Evolutionary conservation across 495 filamentous ascomycete species (phyloP).

Genomic region (Talaromyces proteolyticus): DNA sequence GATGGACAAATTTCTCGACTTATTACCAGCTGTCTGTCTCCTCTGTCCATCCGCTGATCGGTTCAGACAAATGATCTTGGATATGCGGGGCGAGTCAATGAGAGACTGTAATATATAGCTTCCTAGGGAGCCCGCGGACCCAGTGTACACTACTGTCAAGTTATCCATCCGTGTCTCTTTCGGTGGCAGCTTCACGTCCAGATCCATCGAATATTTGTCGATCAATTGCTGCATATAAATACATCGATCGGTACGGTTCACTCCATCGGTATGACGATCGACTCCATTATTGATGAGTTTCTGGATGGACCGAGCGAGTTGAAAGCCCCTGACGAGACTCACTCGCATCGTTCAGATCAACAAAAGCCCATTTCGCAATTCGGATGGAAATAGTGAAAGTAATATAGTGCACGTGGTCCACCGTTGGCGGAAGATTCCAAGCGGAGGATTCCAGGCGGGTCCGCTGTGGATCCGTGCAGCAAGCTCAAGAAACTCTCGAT

Average conservation of each 20-base stretch:
- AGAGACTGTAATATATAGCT: constrained; percentile 45
- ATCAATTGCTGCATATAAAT: neutral
- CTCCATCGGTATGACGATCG: neutral
- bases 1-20: constrained; percentile 9
- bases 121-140: constrained; percentile 52
- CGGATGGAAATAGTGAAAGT: no score
- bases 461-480: no score
- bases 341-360: no score
- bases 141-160: constrained; percentile 39
- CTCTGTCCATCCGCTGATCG: constrained; percentile 19
- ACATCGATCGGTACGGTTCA: constrained; percentile 8
- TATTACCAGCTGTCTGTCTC: constrained; percentile 13
- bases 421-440: no score
- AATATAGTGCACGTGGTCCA: no score
- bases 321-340: no score
- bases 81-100: constrained; percentile 25
- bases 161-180: neutral
- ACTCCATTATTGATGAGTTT: constrained; percentile 1
- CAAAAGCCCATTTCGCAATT: no score
- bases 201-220: neutral
- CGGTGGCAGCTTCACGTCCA: neutral
- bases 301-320: constrained; percentile 1
- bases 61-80: constrained; percentile 50
- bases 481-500: no score
- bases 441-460: no score